A percentile compares a stretch with the other conserved stretches of the same genome.
Conservation (phyloP, 352 stramenopile species). For the Phytophthora vignae region DNA sequence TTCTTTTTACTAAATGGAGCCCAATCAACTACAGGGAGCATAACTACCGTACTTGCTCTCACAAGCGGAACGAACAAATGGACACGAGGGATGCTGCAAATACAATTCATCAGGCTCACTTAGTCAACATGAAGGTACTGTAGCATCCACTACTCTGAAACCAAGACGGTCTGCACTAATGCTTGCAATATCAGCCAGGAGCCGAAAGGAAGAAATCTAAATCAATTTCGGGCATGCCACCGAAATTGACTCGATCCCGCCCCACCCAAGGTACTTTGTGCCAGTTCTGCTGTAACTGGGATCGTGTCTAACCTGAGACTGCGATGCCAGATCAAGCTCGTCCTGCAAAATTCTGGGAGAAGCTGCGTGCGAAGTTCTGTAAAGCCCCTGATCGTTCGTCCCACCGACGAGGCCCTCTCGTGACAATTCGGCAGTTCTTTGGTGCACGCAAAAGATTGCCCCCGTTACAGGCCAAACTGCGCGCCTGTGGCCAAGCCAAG, state of each 20-base stretch:
- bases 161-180: neutral
- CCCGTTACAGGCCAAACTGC: neutral
- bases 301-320: neutral
- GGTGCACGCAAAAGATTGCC: neutral
- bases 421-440: neutral
- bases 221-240: neutral
- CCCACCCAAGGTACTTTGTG: neutral
- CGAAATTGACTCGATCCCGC: neutral
- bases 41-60: too few relatives aligned
- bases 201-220: neutral
- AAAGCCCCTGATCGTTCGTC: neutral
- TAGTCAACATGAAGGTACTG: too few relatives aligned
- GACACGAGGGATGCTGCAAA: too few relatives aligned
- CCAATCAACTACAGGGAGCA: too few relatives aligned
- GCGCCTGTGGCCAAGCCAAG: neutral
- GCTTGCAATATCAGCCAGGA: neutral
- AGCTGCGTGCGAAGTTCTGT: neutral
- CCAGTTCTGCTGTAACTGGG: neutral
- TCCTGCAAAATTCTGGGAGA: neutral
- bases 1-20: too few relatives aligned
- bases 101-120: too few relatives aligned
- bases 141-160: neutral
- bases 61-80: too few relatives aligned
- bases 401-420: neutral
- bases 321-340: neutral